Evolutionary conservation across 139 green algal species (phyloP).

Genomic region (Chlamydomonas sp.): DNA sequence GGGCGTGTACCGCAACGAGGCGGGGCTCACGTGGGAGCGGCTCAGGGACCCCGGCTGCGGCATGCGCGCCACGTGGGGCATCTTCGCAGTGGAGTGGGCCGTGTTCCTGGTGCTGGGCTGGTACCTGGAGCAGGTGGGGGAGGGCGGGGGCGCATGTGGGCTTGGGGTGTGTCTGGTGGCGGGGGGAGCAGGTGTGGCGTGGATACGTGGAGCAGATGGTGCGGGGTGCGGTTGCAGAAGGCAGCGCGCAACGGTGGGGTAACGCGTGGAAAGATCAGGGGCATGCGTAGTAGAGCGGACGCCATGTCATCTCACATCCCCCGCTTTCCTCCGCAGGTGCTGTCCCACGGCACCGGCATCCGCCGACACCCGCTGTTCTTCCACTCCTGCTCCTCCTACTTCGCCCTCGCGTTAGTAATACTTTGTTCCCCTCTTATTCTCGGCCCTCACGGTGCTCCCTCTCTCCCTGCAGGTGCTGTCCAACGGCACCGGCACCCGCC

Average conservation of each 20-base stretch:
- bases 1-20: constrained; percentile 55
- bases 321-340: constrained; percentile 57
- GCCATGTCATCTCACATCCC: not conserved
- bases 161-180: not conserved
- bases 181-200: not conserved
- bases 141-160: not conserved
- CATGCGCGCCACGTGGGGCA: constrained; percentile 63
- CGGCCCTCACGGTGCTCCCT: no score
- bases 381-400: not conserved
- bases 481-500: constrained; percentile 76
- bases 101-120: constrained; percentile 72
- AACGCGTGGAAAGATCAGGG: not conserved
- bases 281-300: not conserved
- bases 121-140: constrained; percentile 52
- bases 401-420: no score
- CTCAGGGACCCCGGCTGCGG: constrained; percentile 78
- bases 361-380: constrained; percentile 91
- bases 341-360: constrained; percentile 78
- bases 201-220: no score
- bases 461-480: constrained; percentile 67
- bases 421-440: no score
- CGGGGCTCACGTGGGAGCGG: constrained; percentile 65
- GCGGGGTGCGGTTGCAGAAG: not conserved
- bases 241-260: no score
- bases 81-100: constrained; percentile 84